phyloP scores from a whole-genome alignment of 176 grass and related monocot genomes.

The Pontederia crassipes region DNA sequence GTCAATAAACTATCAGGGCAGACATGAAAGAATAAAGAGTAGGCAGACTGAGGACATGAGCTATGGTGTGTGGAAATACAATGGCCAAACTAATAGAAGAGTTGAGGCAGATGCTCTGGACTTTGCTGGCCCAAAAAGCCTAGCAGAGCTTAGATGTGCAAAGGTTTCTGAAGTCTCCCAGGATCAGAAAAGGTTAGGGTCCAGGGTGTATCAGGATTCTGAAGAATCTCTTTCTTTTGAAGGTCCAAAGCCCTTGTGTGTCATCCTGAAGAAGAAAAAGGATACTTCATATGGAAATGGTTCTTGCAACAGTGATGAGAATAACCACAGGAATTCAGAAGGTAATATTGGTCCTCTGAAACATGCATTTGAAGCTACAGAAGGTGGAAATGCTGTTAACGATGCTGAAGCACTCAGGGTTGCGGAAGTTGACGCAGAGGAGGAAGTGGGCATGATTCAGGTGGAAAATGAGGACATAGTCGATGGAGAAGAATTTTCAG shows the following conservation, averaged over 20 bases:
- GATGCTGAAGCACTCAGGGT: conserved; percentile 6
- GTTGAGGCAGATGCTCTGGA: conserved; percentile 11
- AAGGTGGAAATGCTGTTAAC: conserved; percentile 18
- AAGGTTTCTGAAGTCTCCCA: conserved; percentile 15
- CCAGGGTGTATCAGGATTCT: no score
- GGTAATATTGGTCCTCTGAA: conserved; percentile 15
- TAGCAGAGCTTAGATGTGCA: conserved; percentile 50
- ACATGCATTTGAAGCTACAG: conserved; percentile 23
- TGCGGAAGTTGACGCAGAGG: conserved; percentile 45
- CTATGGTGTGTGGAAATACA: conserved; percentile 6
- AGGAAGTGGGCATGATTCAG: conserved; percentile 37
- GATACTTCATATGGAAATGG: conserved; percentile 5
- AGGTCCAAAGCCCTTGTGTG: conserved; percentile 31
- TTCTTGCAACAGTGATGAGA: neutral
- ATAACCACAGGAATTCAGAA: conserved; percentile 23
- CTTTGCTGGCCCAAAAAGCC: conserved; percentile 35
- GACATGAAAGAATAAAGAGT: conserved; percentile 42
- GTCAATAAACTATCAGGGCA: conserved; percentile 11
- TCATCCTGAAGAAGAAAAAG: conserved; percentile 80
- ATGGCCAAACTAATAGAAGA: conserved; percentile 11
- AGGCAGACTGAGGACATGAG: conserved; percentile 21
- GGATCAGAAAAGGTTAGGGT: no score
- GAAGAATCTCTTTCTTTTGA: no score
- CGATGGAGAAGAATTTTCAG: conserved; percentile 22
- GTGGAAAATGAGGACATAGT: conserved; percentile 20